Evolutionary conservation across 306 rosid genomes (phyloP), one percentile per base, ranked within the genome.

Genomic region (Astragalus glycyphyllos): DNA sequence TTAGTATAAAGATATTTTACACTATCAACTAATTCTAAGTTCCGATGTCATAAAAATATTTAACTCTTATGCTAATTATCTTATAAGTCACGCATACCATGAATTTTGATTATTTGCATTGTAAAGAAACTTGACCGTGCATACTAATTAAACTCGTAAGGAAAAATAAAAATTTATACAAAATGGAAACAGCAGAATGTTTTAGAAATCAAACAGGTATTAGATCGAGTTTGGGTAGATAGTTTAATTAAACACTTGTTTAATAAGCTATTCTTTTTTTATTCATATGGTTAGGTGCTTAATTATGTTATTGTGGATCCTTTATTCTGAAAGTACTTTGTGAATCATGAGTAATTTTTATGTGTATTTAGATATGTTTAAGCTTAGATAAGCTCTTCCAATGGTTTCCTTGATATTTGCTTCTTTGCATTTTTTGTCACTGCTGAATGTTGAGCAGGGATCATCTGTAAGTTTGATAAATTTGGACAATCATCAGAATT

Each of bases 371-470:
- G 2, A 1, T 23, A 23, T 23, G 29, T 23, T 23, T 23, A 23
- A n/a, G 29, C 29, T 2, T 23, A 46, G 3, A 46, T 46, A 46
- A n/a, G 16, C 51, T 46, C 17, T 46, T 46, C 13, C 17, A 46
- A 13, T 46, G 51, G 16, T 23, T 65, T 42, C 60, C 42, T 38
- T 20, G 11, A 70, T 60, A 40, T 48, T 41, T 50, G 50, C 12
- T 16, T 51, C 65, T 49, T 73, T 66, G 23, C 38, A 14, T 17
- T 37, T 37, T 38, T 68, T 49, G 32, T 37, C 65, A 60, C 37
- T 67, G 35, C 54, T 63, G 70, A 53, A 56, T 84, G 55, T 15
- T 74, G 35, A 48, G 46, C 65, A 92, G 98, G 95, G 96, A 56
- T 83, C 90, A 35, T 9, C n/a, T 37, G 56, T 86, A 29, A 69